Evolutionary conservation across 2,329 filamentous ascomycete species (phyloP).

Genomic region (Magnaporthiopsis incrustans): DNA sequence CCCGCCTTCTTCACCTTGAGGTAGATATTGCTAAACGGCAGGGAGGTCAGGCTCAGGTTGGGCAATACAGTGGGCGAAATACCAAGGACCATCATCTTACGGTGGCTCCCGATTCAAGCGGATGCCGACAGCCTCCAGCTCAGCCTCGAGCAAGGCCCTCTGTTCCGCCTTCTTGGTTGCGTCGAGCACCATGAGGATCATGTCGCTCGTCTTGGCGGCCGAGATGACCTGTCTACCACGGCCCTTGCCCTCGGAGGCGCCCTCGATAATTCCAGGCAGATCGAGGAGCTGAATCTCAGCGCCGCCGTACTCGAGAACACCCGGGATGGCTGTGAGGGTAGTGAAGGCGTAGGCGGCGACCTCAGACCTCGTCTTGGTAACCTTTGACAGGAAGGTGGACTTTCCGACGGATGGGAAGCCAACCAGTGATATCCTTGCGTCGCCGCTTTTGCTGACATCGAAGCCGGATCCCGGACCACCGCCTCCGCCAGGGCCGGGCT

Average conservation of each 20-base stretch:
- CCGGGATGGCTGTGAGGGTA: conserved; percentile 92
- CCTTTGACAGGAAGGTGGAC: conserved; percentile 97
- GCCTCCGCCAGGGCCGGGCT: conserved; percentile 74
- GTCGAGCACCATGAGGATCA: conserved; percentile 95
- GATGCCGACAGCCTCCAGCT: conserved; percentile 92
- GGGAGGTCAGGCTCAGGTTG: neutral
- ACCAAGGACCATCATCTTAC: conserved; percentile 38
- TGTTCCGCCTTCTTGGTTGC: conserved; percentile 96
- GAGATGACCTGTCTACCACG: conserved; percentile 94
- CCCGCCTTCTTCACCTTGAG: conserved; percentile 92
- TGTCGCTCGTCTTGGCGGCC: conserved; percentile 93
- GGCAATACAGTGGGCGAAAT: neutral
- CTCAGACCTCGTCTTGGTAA: conserved; percentile 95
- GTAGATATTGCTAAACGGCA: conserved; percentile 74
- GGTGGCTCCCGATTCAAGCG: conserved; percentile 85
- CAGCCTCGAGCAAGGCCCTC: conserved; percentile 77
- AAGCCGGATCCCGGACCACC: conserved; percentile 76
- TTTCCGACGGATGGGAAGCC: conserved; percentile 99
- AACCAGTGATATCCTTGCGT: conserved; percentile 92
- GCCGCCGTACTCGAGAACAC: conserved; percentile 93
- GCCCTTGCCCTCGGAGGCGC: conserved; percentile 90
- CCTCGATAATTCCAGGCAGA: conserved; percentile 96
- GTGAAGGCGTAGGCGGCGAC: conserved; percentile 97
- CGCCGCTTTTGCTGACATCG: conserved; percentile 90
- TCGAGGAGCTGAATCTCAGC: conserved; percentile 98